Evolutionary conservation across 2,329 filamentous ascomycete genomes (phyloP).

Genomic region (Calonectria henricotiae): DNA sequence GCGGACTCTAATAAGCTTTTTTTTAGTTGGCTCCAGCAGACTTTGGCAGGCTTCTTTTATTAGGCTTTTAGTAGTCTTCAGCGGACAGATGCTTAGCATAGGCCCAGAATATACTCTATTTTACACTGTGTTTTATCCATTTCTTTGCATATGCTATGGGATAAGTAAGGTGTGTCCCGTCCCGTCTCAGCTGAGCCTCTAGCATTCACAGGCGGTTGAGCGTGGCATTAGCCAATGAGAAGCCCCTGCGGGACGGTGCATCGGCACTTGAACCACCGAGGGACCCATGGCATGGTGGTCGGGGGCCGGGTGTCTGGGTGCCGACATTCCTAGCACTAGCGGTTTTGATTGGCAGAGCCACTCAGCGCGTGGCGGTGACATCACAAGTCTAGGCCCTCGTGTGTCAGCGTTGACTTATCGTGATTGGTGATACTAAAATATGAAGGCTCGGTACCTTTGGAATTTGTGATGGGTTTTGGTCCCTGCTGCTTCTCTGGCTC

Average conservation of each 20-base stretch:
- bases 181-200: conserved; percentile 7
- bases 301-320: neutral
- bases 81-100: too few species aligned
- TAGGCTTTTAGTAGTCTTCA: too few species aligned
- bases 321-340: neutral
- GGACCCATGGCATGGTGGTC: neutral
- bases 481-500: too few species aligned
- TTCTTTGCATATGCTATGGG: too few species aligned
- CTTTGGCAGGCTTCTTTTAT: too few species aligned
- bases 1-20: too few species aligned
- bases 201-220: neutral
- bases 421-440: neutral
- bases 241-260: neutral
- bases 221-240: neutral
- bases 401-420: neutral
- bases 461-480: neutral
- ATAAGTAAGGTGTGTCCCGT: neutral
- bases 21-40: too few species aligned
- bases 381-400: neutral
- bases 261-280: conserved; percentile 1
- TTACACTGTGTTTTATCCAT: too few species aligned
- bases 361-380: neutral
- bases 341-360: neutral
- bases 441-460: neutral
- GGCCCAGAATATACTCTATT: too few species aligned